phyloP scores from a whole-genome alignment of 2,329 filamentous ascomycete genomes.

The Fusarium kyushuense region DNA sequence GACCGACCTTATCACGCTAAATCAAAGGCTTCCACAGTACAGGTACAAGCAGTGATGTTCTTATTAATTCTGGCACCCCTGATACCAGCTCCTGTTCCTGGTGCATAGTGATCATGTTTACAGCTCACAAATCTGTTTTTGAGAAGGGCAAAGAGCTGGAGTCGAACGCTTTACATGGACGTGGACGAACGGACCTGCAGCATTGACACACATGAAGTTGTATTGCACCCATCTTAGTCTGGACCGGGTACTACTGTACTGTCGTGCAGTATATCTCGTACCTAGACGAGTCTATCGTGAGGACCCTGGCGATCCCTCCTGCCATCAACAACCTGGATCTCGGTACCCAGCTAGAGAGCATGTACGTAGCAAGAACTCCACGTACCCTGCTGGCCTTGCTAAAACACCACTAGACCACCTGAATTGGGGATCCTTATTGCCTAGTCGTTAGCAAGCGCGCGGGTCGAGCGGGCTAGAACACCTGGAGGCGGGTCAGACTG shows the following conservation, averaged over 20 bases:
- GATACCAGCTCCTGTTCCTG: not conserved
- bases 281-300: conserved; percentile 33
- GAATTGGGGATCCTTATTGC: not conserved
- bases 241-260: conserved; percentile 20
- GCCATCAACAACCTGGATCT: conserved; percentile 14
- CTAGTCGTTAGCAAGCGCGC: conserved; percentile 17
- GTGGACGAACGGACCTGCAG: conserved; percentile 39
- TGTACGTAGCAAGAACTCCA: conserved; percentile 7
- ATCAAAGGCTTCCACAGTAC: not conserved
- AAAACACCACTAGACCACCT: conserved; percentile 22
- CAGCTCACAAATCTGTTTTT: conserved; percentile 9
- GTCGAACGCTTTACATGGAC: conserved; percentile 12
- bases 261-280: conserved; percentile 13
- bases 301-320: conserved; percentile 47
- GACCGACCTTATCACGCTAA: conserved; percentile 8
- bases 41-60: not conserved
- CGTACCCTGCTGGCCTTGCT: conserved; percentile 31
- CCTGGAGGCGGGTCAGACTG: conserved; percentile 34
- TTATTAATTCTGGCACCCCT: not conserved
- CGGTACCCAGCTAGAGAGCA: conserved; percentile 10
- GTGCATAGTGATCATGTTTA: not conserved
- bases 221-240: conserved; percentile 33
- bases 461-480: conserved; percentile 13
- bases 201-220: conserved; percentile 46
- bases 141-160: conserved; percentile 15